These are phyloP conservation scores for Calycina herbarum DNA, from an alignment of 2,329 filamentous ascomycete genomes.

Conservation along the genomic window DNA sequence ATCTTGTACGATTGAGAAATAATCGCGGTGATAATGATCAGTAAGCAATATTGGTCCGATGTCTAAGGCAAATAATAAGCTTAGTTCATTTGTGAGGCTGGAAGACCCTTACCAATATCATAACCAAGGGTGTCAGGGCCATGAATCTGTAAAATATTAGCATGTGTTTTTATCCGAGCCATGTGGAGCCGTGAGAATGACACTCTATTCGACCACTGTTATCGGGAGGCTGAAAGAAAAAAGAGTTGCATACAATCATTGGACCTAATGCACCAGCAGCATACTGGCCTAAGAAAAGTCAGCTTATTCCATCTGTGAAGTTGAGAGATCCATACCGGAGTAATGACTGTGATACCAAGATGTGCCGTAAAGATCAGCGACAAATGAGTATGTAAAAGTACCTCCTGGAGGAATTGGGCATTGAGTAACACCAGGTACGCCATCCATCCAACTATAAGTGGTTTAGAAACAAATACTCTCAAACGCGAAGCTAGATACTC, in stretches of 20 bases:
- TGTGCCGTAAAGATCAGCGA: constrained; percentile 45
- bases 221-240: not conserved
- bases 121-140: constrained; percentile 58
- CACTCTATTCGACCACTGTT: not conserved
- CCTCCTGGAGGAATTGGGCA: constrained; percentile 60
- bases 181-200: not conserved
- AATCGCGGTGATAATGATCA: constrained; percentile 45
- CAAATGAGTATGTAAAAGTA: constrained; percentile 34
- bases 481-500: constrained; percentile 2
- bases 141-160: constrained; percentile 43
- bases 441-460: constrained; percentile 38
- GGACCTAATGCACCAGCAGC: constrained; percentile 58
- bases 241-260: constrained; percentile 43
- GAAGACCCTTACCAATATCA: constrained; percentile 46
- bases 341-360: constrained; percentile 65
- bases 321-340: constrained; percentile 26
- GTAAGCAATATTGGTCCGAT: constrained; percentile 50
- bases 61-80: constrained; percentile 37
- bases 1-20: constrained; percentile 48
- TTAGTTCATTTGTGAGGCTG: not conserved
- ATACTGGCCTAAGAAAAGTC: constrained; percentile 39
- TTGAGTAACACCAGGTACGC: constrained; percentile 53
- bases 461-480: not conserved
- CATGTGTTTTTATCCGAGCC: not conserved
- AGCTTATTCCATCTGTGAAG: not conserved